Base-by-base conservation (phyloP, 2,329 filamentous ascomycete genomes). In the Ascocoryne sarcoides region DNA sequence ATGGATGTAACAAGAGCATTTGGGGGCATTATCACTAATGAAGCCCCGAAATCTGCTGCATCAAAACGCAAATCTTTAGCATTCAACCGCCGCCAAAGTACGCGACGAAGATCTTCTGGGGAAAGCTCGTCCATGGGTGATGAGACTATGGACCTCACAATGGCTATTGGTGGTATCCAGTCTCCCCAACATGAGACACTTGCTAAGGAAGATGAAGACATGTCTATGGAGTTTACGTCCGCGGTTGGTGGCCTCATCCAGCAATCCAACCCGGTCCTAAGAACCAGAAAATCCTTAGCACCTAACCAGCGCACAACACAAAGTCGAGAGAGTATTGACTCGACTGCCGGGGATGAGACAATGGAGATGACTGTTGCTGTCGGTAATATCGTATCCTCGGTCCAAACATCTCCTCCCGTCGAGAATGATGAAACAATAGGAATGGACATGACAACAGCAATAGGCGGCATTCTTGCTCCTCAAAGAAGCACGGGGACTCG, bases 1-100 rank as follows among this genome's bases (percentile, higher is more conserved):
- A 95, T 96, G 90, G 90, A 96, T 53, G 85, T 95, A 5, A 95
- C 90, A 2, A 78, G 76, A 40, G 85, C 78, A 7, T 69, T 94
- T 39, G 90, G 90, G 7, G 76, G 81, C 3, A 95, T 96, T 39
- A 62, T 95, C 15, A 43, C 52, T 21, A 53, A 49, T 31, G 45
- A 47, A 20, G 15, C 40, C 20, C 37, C 38, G n/a, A 53, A 47
- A 10, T 33, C 31, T 8, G 10, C 45, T 16, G 12, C 19, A 17
- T 44, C 47, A 43, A 58, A 53, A 43, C 47, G 57, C 14, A 61
- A 61, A 40, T 60, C 61, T 17, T 46, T 57, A 18, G 37, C 50
- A 14, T 33, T 53, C 4, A 47, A 40, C 34, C 56, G 55, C 36
- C 57, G 59, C 26, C 58, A 56, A 50, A 64, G 62, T 42, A 62